Percentiles rank a stretch among this genome's conserved stretches.
Conservation (phyloP, 2,329 filamentous ascomycete genomes). For the Atkinsonella texensis region DNA sequence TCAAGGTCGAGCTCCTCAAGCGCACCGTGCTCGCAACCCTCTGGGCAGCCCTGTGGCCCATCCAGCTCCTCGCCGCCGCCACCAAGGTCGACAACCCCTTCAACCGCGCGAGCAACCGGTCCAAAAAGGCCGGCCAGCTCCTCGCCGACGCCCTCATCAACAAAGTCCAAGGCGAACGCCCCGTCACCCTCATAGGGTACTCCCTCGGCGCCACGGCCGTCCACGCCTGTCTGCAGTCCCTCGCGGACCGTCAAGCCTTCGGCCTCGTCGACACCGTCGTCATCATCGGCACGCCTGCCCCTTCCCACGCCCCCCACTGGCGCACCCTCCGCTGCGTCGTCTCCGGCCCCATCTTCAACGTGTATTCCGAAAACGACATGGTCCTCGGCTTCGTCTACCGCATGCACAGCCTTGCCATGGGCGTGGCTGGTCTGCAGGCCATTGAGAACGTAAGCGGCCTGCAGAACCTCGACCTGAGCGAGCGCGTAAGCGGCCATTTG, state of each 20-base stretch:
- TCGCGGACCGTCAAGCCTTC: conserved; percentile 70
- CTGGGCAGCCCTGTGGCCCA: conserved; percentile 57
- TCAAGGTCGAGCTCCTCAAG: conserved; percentile 64
- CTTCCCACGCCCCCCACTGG: conserved; percentile 63
- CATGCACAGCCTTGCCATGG: conserved; percentile 68
- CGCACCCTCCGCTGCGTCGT: conserved; percentile 65
- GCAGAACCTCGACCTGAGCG: conserved; percentile 40
- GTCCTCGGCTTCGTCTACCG: conserved; percentile 82
- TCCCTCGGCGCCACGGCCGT: conserved; percentile 73
- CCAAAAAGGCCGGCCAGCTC: conserved; percentile 68
- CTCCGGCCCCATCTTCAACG: conserved; percentile 72
- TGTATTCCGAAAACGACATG: conserved; percentile 78
- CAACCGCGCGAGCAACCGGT: conserved; percentile 60
- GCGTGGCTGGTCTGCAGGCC: conserved; percentile 71
- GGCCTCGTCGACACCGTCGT: conserved; percentile 76
- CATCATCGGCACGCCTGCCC: conserved; percentile 69
- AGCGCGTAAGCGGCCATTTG: conserved; percentile 40
- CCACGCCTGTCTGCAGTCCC: conserved; percentile 63
- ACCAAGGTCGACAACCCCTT: conserved; percentile 73
- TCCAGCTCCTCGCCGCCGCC: conserved; percentile 53
- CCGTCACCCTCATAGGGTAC: conserved; percentile 71
- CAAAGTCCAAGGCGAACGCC: conserved; percentile 68
- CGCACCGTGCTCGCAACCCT: conserved; percentile 57
- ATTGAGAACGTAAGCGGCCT: conserved; percentile 57
- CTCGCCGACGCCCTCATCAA: conserved; percentile 76